These are phyloP conservation scores for Alternaria triticina DNA, from an alignment of 2,329 filamentous ascomycete genomes.

Conservation along the genomic window DNA sequence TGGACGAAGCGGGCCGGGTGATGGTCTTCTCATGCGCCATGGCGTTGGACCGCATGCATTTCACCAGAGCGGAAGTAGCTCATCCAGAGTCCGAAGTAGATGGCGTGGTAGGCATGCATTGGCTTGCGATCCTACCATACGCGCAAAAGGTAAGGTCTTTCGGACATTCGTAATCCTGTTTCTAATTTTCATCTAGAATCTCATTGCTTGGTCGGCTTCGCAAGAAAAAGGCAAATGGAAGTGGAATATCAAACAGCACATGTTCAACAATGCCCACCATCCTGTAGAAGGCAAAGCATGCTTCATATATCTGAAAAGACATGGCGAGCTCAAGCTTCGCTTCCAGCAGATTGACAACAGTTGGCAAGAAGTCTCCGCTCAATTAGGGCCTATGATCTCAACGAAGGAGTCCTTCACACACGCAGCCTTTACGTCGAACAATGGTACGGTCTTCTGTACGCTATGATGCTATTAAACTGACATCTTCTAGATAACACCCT, in stretches of 20 bases:
- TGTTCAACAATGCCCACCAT: constrained; percentile 75
- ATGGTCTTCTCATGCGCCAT: constrained; percentile 74
- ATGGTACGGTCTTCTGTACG: constrained; percentile 64
- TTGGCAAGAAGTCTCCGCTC: constrained; percentile 74
- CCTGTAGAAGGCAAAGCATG: constrained; percentile 74
- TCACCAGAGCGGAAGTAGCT: constrained; percentile 66
- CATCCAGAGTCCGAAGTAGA: constrained; percentile 77
- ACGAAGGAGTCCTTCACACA: constrained; percentile 57
- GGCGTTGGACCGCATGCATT: constrained; percentile 73
- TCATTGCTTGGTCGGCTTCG: constrained; percentile 49
- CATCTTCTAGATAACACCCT: constrained; percentile 54
- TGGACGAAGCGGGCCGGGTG: constrained; percentile 80
- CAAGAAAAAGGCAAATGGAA: constrained; percentile 62
- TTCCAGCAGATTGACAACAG: constrained; percentile 77
- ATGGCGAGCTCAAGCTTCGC: constrained; percentile 75
- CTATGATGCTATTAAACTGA: constrained; percentile 1
- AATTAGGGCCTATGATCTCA: constrained; percentile 74
- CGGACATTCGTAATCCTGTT: not conserved
- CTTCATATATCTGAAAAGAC: constrained; percentile 76
- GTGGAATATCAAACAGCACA: constrained; percentile 71
- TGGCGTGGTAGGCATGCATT: constrained; percentile 82
- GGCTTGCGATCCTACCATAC: constrained; percentile 65
- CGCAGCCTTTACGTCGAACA: constrained; percentile 64
- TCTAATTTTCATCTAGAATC: constrained; percentile 33
- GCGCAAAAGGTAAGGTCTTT: constrained; percentile 42